Base-by-base conservation (phyloP, 495 filamentous ascomycete species). In the Tuber aestivum region DNA sequence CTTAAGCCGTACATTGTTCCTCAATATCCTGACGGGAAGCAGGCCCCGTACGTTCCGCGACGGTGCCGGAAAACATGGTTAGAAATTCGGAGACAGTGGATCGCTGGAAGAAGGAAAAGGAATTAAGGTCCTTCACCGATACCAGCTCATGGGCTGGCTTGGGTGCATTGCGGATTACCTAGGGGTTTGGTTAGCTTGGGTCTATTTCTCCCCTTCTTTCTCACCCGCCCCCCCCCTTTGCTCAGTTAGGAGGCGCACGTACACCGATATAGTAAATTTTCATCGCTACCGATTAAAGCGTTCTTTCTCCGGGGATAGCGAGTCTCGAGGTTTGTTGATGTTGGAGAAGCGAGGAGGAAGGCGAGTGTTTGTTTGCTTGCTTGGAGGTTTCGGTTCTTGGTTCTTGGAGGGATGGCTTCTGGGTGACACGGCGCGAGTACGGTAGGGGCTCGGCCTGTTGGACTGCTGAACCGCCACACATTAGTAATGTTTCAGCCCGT, bases 261-360 rank as follows among this genome's bases (percentile, higher is more conserved):
- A 97, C 94, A 75, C 94, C 94, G 81, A 97, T 93, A 86, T 97
- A 97, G 86, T 92, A 89, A 81, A 98, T 86, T 89, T 97, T 97
- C 95, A 97, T 97, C 50, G 45, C 27, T 35, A 18, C 0, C 0
- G 56, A 65, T 35, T 35, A 35, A 65, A 35, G 27, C 10, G n/a
- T 65, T 65, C n/a, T 65, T 65, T 32, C 48, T 65, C n/a, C n/a
- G n/a, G 56, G n/a, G 27, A 32, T 65, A 65, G 5, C 3, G 77
- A 61, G 50, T 37, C 61, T 72, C 35, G 41, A 45, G 20, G 42
- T 12, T 50, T 50, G 16, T 16, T 16, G 32, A 48, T 75, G 27
- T 20, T 37, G 27, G 23, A 1, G 32, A 32, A 9, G 44, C 6
- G 21, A n/a, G 42, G 68, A 18, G 41, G 44, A 42, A 32, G 42